Evolutionary conservation across 2,329 filamentous ascomycete genomes (phyloP).

Genomic region (Colletotrichum simmondsii): DNA sequence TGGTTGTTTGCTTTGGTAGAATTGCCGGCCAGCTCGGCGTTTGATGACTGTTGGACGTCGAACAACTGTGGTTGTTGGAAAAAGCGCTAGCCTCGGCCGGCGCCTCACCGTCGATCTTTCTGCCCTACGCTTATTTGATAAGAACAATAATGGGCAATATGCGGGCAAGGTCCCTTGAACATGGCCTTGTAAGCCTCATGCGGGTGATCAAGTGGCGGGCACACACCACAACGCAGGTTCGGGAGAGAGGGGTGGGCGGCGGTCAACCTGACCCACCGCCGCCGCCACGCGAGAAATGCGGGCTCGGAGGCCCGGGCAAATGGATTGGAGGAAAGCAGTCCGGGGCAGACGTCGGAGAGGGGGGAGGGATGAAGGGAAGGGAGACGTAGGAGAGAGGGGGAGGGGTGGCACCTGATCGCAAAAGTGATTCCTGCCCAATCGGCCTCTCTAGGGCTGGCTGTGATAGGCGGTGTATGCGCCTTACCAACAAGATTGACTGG

Average conservation of each 20-base stretch:
- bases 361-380: background rate
- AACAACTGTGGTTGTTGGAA: background rate
- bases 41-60: background rate
- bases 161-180: background rate
- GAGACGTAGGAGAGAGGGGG: background rate
- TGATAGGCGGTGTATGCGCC: conserved; percentile 7
- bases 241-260: background rate
- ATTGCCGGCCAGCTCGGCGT: background rate
- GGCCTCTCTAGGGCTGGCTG: conserved; percentile 1
- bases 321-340: conserved; percentile 7
- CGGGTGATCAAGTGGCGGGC: conserved; percentile 15
- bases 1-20: background rate
- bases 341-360: background rate
- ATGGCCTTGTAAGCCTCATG: conserved; percentile 21
- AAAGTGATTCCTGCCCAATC: conserved; percentile 28
- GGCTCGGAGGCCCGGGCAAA: background rate
- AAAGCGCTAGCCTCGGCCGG: conserved; percentile 4
- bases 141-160: background rate
- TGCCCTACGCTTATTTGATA: conserved; percentile 30
- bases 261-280: background rate
- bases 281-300: conserved; percentile 4
- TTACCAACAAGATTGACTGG: background rate
- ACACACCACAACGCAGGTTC: background rate
- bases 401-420: conserved; percentile 9
- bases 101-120: conserved; percentile 31